Conservation (phyloP, 2,329 filamentous ascomycete species). For the Scedosporium minutisporum region DNA sequence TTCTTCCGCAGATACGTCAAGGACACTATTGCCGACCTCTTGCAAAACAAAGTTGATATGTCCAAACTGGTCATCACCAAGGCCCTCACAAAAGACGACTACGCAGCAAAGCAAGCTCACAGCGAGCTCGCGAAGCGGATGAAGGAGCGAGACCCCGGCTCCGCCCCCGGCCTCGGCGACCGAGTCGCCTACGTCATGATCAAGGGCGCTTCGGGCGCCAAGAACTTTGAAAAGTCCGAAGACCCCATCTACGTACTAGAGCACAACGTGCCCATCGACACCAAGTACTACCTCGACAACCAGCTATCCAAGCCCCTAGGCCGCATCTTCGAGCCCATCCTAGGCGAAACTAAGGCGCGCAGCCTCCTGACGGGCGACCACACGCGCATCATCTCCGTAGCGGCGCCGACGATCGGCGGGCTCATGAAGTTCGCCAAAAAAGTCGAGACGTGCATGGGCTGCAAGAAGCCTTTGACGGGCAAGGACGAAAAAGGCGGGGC, state of each 20-base stretch:
- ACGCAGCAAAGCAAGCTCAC: slow-evolving; percentile 88
- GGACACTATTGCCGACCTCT: slow-evolving; percentile 82
- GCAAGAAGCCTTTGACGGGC: slow-evolving; percentile 85
- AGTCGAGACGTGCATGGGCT: slow-evolving; percentile 96
- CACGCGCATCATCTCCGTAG: slow-evolving; percentile 87
- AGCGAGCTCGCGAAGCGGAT: slow-evolving; percentile 92
- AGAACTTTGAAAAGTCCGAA: slow-evolving; percentile 95
- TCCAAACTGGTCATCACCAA: slow-evolving; percentile 99
- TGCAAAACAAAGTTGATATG: slow-evolving; percentile 98
- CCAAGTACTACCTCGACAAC: slow-evolving; percentile 97
- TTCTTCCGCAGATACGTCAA: slow-evolving; percentile 69
- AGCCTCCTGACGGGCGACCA: slow-evolving; percentile 85
- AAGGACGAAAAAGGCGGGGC: slow-evolving; percentile 75
- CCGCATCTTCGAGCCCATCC: slow-evolving; percentile 94
- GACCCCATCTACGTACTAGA: slow-evolving; percentile 96
- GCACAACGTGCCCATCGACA: slow-evolving; percentile 96
- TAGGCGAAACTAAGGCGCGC: slow-evolving; percentile 84
- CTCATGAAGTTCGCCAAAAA: slow-evolving; percentile 99
- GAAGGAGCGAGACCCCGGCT: slow-evolving; percentile 93
- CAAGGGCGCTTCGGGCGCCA: slow-evolving; percentile 78
- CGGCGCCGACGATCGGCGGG: slow-evolving; percentile 81
- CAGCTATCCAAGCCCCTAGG: slow-evolving; percentile 90
- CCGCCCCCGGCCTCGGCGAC: slow-evolving; percentile 84
- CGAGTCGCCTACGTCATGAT: slow-evolving; percentile 98
- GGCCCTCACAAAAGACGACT: slow-evolving; percentile 77